Evolutionary conservation across 2,329 filamentous ascomycete genomes (phyloP).

Genomic region (Penicillium sp.): DNA sequence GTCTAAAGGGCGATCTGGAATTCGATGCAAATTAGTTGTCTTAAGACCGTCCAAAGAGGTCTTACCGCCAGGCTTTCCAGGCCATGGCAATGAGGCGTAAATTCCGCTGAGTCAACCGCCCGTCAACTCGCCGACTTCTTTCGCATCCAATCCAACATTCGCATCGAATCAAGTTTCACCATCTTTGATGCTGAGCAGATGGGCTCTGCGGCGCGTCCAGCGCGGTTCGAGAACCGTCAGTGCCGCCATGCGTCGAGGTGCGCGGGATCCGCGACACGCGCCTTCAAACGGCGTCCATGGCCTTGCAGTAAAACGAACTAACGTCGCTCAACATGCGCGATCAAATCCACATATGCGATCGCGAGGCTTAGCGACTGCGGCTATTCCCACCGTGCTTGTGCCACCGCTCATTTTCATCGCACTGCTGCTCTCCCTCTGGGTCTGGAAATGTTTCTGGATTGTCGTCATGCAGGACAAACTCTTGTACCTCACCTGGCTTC

Average conservation of each 20-base stretch:
- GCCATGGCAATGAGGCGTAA: no score
- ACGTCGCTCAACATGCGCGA: background rate
- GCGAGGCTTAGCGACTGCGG: conserved; percentile 18
- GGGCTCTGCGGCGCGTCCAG: background rate
- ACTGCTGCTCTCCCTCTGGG: conserved; percentile 63
- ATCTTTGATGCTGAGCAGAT: conserved; percentile 5
- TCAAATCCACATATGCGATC: background rate
- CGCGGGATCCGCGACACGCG: background rate
- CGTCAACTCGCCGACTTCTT: background rate
- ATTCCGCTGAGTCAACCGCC: background rate
- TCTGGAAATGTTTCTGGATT: conserved; percentile 68
- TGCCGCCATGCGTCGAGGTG: background rate
- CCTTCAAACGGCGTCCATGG: conserved; percentile 1
- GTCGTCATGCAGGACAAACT: conserved; percentile 77
- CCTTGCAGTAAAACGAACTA: conserved; percentile 1
- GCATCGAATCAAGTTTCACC: background rate
- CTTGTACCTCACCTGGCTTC: conserved; percentile 75
- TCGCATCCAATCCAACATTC: background rate
- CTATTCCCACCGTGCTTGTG: conserved; percentile 52
- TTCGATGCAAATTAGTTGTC: no score
- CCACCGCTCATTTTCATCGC: conserved; percentile 67
- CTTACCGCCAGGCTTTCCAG: no score
- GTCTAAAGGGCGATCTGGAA: no score
- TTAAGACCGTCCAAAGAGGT: no score
- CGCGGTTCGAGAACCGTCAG: background rate